These are phyloP conservation scores for Cutaneotrichosporon sp. DNA, from an alignment of 1,284 basidiomycete genomes.

Conservation along the genomic window DNA sequence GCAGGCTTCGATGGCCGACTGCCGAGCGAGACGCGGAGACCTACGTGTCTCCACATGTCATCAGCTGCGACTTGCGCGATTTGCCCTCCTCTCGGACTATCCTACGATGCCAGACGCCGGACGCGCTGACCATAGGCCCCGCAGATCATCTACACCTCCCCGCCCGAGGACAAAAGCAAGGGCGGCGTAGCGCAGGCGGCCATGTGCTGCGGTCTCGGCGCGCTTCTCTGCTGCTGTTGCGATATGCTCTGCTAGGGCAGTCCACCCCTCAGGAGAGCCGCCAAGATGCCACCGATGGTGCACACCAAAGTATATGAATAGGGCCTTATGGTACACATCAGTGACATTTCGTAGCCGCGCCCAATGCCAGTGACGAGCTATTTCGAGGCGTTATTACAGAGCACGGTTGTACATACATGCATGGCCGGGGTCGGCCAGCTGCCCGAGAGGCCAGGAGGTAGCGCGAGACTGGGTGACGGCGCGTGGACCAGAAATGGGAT, in stretches of 20 bases:
- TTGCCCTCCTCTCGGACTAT: too few species aligned
- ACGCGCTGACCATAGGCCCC: not conserved
- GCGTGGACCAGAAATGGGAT: not conserved
- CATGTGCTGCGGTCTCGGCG: constrained; percentile 5
- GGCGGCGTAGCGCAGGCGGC: constrained; percentile 2
- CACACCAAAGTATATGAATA: too few species aligned
- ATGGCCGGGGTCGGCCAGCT: too few species aligned
- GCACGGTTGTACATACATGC: not conserved
- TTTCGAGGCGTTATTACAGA: not conserved
- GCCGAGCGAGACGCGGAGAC: too few species aligned
- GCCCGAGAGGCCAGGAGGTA: not conserved
- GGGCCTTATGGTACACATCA: too few species aligned
- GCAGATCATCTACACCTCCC: constrained; percentile 4
- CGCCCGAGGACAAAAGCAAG: constrained; percentile 1
- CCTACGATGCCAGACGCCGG: too few species aligned
- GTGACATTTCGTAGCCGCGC: too few species aligned
- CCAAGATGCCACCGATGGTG: not conserved
- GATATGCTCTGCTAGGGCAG: not conserved
- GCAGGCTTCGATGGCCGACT: too few species aligned
- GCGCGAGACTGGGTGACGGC: not conserved
- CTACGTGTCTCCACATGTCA: too few species aligned
- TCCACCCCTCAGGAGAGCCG: not conserved
- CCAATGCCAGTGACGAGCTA: not conserved
- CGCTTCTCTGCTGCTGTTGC: constrained; percentile 4
- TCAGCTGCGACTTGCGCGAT: too few species aligned